These are phyloP conservation scores for Sporothrix schenckii DNA, from an alignment of 2,329 filamentous ascomycete genomes.

Conservation along the genomic window DNA sequence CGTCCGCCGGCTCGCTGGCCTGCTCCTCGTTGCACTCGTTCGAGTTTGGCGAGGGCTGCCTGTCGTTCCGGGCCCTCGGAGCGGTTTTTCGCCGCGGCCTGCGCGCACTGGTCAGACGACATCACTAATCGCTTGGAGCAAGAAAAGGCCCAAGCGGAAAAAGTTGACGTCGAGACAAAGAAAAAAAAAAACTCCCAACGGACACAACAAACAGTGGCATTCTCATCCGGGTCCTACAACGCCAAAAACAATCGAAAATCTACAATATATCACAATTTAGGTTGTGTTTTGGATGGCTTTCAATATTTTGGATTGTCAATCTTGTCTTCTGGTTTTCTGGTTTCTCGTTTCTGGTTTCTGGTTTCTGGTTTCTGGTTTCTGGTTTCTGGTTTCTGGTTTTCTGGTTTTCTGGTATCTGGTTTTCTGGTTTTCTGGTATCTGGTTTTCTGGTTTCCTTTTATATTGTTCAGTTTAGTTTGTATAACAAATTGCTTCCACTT, in stretches of 20 bases:
- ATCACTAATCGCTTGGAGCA: background rate
- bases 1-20: background rate
- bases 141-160: background rate
- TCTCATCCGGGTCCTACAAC: background rate
- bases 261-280: background rate
- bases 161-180: background rate
- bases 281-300: too few species aligned
- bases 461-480: too few species aligned
- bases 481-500: too few species aligned
- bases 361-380: too few species aligned
- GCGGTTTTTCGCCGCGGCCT: constrained; percentile 2
- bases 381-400: too few species aligned
- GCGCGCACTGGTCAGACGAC: background rate
- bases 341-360: too few species aligned
- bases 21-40: background rate
- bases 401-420: too few species aligned
- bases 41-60: background rate
- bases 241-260: background rate
- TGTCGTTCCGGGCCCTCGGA: background rate
- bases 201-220: background rate
- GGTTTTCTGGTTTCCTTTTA: too few species aligned
- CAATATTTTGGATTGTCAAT: too few species aligned
- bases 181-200: background rate
- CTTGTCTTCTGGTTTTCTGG: too few species aligned
- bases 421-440: too few species aligned